A percentile compares a stretch with the other conserved stretches of the same genome.
These are phyloP conservation scores for Desmodesmus armatus DNA, from an alignment of 139 green algal genomes.

Conservation along the genomic window DNA sequence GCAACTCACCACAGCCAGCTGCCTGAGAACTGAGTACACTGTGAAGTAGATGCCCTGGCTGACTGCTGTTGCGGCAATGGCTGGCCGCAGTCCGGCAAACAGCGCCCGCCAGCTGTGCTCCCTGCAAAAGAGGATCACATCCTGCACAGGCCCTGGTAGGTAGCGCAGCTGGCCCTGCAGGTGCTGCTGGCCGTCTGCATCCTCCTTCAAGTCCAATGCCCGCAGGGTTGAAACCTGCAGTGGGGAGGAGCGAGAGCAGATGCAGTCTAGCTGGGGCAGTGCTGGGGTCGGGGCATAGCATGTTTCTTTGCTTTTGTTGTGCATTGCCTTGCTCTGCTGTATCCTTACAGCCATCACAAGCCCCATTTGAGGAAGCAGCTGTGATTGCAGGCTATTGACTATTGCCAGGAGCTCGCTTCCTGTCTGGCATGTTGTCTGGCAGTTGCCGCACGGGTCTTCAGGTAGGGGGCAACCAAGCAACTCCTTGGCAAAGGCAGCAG, in stretches of 20 bases:
- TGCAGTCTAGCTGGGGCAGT: neutral
- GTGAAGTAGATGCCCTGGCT: slow-evolving; percentile 92
- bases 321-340: neutral
- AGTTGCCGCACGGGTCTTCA: no score
- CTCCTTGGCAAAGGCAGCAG: no score
- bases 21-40: slow-evolving; percentile 72
- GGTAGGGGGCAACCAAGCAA: no score
- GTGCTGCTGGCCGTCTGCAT: slow-evolving; percentile 32
- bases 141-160: slow-evolving; percentile 18
- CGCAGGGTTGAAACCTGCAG: slow-evolving; percentile 34
- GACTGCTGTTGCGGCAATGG: slow-evolving; percentile 80
- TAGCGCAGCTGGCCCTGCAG: slow-evolving; percentile 31
- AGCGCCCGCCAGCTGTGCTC: slow-evolving; percentile 62
- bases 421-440: no score
- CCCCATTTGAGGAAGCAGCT: no score
- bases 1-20: slow-evolving; percentile 60
- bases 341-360: no score
- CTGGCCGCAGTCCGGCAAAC: slow-evolving; percentile 76
- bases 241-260: neutral
- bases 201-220: slow-evolving; percentile 4
- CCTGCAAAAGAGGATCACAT: slow-evolving; percentile 46
- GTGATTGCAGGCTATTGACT: no score
- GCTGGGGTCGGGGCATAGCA: no score
- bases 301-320: no score
- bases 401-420: no score